Conservation (phyloP, 2,329 filamentous ascomycete genomes). For the Macrophomina pseudophaseolina region DNA sequence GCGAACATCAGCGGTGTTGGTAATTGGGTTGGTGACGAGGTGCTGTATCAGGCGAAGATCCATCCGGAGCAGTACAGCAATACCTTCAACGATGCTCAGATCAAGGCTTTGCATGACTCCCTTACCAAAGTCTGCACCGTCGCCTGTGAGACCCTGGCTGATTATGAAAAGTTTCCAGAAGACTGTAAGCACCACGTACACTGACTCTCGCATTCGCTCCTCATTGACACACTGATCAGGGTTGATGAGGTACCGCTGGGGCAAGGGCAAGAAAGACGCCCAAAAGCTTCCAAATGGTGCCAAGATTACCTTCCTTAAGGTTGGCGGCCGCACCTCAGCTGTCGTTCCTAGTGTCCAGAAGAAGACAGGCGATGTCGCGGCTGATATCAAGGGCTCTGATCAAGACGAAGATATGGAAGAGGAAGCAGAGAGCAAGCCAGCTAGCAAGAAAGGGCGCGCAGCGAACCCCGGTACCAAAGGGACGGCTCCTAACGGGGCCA, state of each 20-base stretch:
- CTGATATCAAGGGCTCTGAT: conserved; percentile 47
- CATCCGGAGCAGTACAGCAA: conserved; percentile 95
- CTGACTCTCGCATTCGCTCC: neutral
- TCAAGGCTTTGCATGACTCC: conserved; percentile 71
- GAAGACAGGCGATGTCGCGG: conserved; percentile 69
- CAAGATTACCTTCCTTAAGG: conserved; percentile 83
- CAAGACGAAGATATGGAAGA: conserved; percentile 39
- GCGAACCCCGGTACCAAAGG: neutral
- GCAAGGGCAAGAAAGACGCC: conserved; percentile 78
- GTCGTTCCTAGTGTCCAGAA: conserved; percentile 86
- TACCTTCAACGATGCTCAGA: conserved; percentile 73
- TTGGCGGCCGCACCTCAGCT: conserved; percentile 89
- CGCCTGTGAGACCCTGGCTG: conserved; percentile 77
- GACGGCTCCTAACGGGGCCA: neutral
- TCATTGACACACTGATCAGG: neutral
- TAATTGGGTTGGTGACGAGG: conserved; percentile 96
- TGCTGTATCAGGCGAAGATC: conserved; percentile 84
- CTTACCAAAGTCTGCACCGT: conserved; percentile 80
- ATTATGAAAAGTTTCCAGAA: conserved; percentile 82
- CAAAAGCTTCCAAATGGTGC: conserved; percentile 79
- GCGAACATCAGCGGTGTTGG: conserved; percentile 88
- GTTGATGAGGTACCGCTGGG: conserved; percentile 81
- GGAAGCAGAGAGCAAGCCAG: conserved; percentile 33
- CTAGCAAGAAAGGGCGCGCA: conserved; percentile 33
- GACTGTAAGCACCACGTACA: conserved; percentile 60